A percentile compares a stretch with the other conserved stretches of the same genome.
Evolutionary conservation across 805 yeast genomes (phyloP).

Genomic region (Kluyveromyces lactis): DNA sequence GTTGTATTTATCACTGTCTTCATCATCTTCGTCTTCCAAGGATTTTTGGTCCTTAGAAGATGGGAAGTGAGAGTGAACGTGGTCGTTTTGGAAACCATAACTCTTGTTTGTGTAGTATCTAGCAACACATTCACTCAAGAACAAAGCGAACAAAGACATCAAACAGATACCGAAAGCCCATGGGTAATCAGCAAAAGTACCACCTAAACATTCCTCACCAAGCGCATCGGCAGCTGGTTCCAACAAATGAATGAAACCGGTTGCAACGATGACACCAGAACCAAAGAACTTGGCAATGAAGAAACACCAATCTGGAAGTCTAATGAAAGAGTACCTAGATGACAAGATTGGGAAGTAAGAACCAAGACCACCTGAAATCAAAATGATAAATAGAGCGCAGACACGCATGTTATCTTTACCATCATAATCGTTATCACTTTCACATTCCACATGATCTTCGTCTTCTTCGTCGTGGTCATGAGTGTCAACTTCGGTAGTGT

Average conservation of each 20-base stretch:
- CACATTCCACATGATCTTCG: conserved; percentile 30
- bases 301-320: conserved; percentile 54
- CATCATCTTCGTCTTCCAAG: conserved; percentile 7
- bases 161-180: conserved; percentile 50
- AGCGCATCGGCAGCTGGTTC: conserved; percentile 60
- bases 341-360: conserved; percentile 55
- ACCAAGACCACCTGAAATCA: conserved; percentile 51
- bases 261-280: conserved; percentile 76
- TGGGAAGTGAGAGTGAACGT: conserved; percentile 8
- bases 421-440: conserved; percentile 35
- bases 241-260: conserved; percentile 69
- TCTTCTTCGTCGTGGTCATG: conserved; percentile 12
- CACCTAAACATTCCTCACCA: conserved; percentile 52
- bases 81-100: conserved; percentile 22
- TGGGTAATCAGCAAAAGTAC: conserved; percentile 45
- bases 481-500: too few relatives aligned
- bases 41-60: conserved; percentile 9
- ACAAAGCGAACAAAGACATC: conserved; percentile 37
- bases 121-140: conserved; percentile 36
- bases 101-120: conserved; percentile 26
- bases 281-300: conserved; percentile 70
- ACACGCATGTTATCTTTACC: conserved; percentile 40
- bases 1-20: conserved; percentile 7
- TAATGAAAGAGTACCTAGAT: conserved; percentile 48
- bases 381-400: conserved; percentile 53